Evolutionary conservation across 176 grass and related monocot species (phyloP), one percentile per base, ranked within the genome.

Genomic region (Echinochloa phyllopogon): DNA sequence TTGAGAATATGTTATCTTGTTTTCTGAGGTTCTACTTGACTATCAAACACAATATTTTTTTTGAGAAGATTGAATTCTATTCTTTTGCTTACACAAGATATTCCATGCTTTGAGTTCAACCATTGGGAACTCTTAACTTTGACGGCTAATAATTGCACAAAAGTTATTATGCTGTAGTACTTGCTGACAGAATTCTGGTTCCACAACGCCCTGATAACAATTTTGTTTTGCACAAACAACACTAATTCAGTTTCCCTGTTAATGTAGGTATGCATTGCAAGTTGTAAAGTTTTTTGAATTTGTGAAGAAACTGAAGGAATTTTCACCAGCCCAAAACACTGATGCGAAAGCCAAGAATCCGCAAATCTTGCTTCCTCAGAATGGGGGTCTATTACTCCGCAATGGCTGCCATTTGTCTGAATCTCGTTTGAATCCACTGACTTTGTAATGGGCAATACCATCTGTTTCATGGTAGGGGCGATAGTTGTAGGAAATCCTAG

Each of bases 221-320:
- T 24, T 24, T 20, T 42, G 21, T 69, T 45, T 65, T 41, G 4
- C n/a, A 36, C 21, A 53, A 75, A 21, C 8, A 49, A 8, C 6
- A 3, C 52, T 72, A 57, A 78, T 79, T 17, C 16, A 48, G 2
- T 77, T 78, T 42, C 5, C 8, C 2, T 52, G 5, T 79, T n/a
- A 6, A 69, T 56, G 67, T 39, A 92, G 90, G 82, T 92, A 83
- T 69, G 83, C 90, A 25, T 43, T 80, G 13, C 86, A 88, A 79
- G 78, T 92, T 55, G 90, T 67, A 44, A 62, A 86, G 10, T 92
- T 92, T 84, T 92, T 88, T 25, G 86, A 88, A 58, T 86, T 88
- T 39, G 90, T 92, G 78, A 92, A 88, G 78, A 88, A 73, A 88
- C 85, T 86, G 82, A 88, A 92, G 63, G 81, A 87, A 69, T 78